Base-by-base conservation (phyloP, 2,329 filamentous ascomycete species). In the Curvularia sp. region DNA sequence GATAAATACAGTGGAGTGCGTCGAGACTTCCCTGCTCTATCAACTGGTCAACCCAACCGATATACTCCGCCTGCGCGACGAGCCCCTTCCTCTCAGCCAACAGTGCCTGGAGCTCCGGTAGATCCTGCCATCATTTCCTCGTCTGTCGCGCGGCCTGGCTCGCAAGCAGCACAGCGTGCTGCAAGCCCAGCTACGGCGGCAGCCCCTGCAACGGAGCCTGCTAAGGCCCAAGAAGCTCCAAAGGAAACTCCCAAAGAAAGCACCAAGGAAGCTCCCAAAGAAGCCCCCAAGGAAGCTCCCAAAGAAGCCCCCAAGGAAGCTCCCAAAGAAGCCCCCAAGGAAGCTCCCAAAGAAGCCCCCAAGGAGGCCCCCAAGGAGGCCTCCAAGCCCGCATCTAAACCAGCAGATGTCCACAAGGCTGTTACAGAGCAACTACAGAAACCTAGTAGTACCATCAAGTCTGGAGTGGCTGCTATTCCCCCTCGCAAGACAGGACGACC, bases 1-100 rank as follows among this genome's bases (percentile, higher is more conserved):
- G 93, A 96, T 74, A 97, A 95, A 88, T 98, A 98, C 79, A 97
- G 93, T 73, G 94, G 94, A 74, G 95, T 99, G 55, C 89, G 89
- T 62, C 88, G 94, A 64, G 80, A 82, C 55, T 90, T 90, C 68
- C 86, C 89, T 5, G 85, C 89, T n/a, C 82, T 96, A 31, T 75
- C 81, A 28, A 84, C 83, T 57, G 83, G 85, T 9, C 82, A 83
- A 53, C 77, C 84, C 22, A 88, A 87, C 77, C 94, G 92, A 77
- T 99, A 99, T 76, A 96, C 90, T 0, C 94, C 95, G 33, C 95
- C 95, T 4, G 94, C 92, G 18, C 87, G 92, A 76, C 88, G 95
- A 67, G 90, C 93, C 8, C 91, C 92, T 18, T 86, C 90, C 31
- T 88, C 84, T 26, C 86, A 91, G 63, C 82, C 92, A 4, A 91